A percentile compares a stretch with the other conserved stretches of the same genome.
Conservation (phyloP, 2,329 filamentous ascomycete species). For the Colletotrichum lini region DNA sequence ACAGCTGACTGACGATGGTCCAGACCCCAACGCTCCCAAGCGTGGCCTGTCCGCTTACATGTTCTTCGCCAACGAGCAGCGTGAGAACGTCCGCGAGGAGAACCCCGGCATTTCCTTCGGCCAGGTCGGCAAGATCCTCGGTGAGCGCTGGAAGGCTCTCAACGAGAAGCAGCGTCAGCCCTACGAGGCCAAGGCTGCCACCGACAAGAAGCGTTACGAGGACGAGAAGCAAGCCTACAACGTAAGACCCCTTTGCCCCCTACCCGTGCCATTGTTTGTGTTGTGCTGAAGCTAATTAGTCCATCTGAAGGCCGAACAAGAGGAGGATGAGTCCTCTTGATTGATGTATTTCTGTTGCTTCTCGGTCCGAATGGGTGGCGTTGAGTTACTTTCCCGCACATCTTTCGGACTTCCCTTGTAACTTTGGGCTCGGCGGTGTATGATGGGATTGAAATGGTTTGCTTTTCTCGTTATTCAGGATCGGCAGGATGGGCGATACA, state of each 20-base stretch:
- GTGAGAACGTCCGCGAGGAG: slow-evolving; percentile 97
- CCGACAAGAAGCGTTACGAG: slow-evolving; percentile 99
- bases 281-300: slow-evolving; percentile 48
- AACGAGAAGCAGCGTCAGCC: slow-evolving; percentile 92
- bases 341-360: slow-evolving; percentile 39
- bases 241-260: slow-evolving; percentile 66
- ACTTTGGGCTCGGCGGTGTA: slow-evolving; percentile 57
- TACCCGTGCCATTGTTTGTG: neutral
- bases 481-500: slow-evolving; percentile 24
- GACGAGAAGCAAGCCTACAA: slow-evolving; percentile 97
- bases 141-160: slow-evolving; percentile 98
- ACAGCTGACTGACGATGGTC: slow-evolving; percentile 24
- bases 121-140: slow-evolving; percentile 97
- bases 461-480: slow-evolving; percentile 31
- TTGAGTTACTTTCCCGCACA: slow-evolving; percentile 26
- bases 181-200: slow-evolving; percentile 96
- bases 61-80: slow-evolving; percentile 99
- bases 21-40: slow-evolving; percentile 98
- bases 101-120: slow-evolving; percentile 98
- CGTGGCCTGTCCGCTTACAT: slow-evolving; percentile 99
- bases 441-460: slow-evolving; percentile 54
- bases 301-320: slow-evolving; percentile 67
- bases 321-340: slow-evolving; percentile 67
- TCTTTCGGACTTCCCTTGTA: slow-evolving; percentile 34
- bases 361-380: slow-evolving; percentile 26